These are phyloP conservation scores for Talaromyces adpressus DNA, from an alignment of 495 filamentous ascomycete genomes.

Conservation along the genomic window DNA sequence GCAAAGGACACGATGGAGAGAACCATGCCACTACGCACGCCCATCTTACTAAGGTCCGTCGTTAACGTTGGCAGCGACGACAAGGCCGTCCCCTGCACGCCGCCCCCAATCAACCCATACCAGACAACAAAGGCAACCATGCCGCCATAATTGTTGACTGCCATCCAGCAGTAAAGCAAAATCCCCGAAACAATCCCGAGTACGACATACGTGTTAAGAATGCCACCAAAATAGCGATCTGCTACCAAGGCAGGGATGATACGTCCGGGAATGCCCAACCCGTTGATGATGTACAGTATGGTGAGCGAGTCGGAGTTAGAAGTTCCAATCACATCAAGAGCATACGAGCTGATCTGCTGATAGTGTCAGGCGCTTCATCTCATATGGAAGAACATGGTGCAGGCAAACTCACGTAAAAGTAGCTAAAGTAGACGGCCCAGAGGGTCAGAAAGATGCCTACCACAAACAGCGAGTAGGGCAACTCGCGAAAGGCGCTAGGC, in stretches of 20 bases:
- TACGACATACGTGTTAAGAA: slow-evolving; percentile 52
- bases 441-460: slow-evolving; percentile 24
- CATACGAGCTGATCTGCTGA: slow-evolving; percentile 46
- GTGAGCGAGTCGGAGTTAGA: slow-evolving; percentile 50
- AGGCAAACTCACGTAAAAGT: slow-evolving; percentile 20
- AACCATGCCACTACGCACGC: slow-evolving; percentile 72
- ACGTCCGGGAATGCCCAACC: slow-evolving; percentile 55
- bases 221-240: slow-evolving; percentile 58
- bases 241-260: slow-evolving; percentile 59
- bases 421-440: slow-evolving; percentile 27
- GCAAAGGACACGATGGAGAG: slow-evolving; percentile 68
- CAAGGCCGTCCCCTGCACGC: slow-evolving; percentile 62
- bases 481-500: slow-evolving; percentile 28
- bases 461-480: slow-evolving; percentile 20
- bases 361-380: no score
- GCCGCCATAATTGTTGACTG: slow-evolving; percentile 37
- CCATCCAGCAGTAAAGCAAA: slow-evolving; percentile 56
- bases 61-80: slow-evolving; percentile 53
- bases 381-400: no score
- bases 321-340: slow-evolving; percentile 49
- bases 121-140: slow-evolving; percentile 56
- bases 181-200: slow-evolving; percentile 39
- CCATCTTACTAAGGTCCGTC: slow-evolving; percentile 58
- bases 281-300: slow-evolving; percentile 59
- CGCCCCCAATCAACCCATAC: slow-evolving; percentile 56